phyloP scores from a whole-genome alignment of 139 green algal species.

The Chlorella sp. region DNA sequence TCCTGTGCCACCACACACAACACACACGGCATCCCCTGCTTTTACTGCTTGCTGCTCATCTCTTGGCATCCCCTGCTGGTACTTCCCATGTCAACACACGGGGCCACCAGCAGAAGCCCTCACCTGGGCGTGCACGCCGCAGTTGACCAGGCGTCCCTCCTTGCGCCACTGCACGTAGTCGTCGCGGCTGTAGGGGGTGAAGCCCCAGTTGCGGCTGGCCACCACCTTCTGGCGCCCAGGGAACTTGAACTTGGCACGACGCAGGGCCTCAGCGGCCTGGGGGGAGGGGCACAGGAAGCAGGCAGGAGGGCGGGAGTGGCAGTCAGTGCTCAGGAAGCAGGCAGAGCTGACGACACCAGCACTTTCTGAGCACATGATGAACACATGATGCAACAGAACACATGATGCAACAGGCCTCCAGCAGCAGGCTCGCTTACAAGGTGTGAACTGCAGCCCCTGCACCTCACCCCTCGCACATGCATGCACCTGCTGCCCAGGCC shows the following conservation, averaged over 20 bases:
- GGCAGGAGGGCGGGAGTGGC: too few species aligned
- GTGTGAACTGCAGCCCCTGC: too few species aligned
- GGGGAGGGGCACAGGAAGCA: neutral
- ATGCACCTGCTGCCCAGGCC: neutral
- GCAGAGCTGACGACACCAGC: too few species aligned
- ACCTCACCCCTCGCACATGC: too few species aligned
- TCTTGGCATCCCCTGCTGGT: too few species aligned
- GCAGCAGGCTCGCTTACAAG: neutral
- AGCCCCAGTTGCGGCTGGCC: conserved; percentile 91
- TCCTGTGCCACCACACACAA: neutral
- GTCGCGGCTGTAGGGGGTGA: conserved; percentile 82
- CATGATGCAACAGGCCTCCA: neutral
- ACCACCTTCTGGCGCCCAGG: conserved; percentile 98
- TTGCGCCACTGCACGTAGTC: conserved; percentile 91
- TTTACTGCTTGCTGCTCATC: neutral
- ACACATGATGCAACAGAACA: neutral
- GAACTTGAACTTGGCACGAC: conserved; percentile 99
- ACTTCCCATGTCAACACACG: neutral
- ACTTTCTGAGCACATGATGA: too few species aligned
- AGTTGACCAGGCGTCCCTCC: conserved; percentile 79
- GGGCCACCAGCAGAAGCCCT: conserved; percentile 11
- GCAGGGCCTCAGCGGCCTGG: conserved; percentile 87
- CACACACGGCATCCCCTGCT: neutral
- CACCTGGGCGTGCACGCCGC: conserved; percentile 75
- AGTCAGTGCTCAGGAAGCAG: too few species aligned